Conservation (phyloP, 2,329 filamentous ascomycete genomes). For the Hypoxylon sp. region DNA sequence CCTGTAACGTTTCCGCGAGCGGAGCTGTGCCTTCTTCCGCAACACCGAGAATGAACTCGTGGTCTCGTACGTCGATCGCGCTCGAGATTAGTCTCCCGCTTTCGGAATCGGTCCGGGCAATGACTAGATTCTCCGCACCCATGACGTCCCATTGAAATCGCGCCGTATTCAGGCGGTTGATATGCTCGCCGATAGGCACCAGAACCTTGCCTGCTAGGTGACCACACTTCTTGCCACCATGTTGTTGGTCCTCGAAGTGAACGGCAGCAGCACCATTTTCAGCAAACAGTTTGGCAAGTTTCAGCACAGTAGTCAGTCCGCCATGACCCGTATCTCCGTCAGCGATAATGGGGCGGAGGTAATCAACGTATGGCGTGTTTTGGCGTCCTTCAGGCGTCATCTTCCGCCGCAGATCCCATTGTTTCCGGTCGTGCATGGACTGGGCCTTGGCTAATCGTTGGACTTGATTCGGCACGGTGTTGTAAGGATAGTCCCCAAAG, state of each 20-base stretch:
- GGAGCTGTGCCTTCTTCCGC: conserved; percentile 77
- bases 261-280: conserved; percentile 96
- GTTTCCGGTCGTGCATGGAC: conserved; percentile 94
- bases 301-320: conserved; percentile 89
- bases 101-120: conserved; percentile 95
- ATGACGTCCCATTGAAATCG: conserved; percentile 99
- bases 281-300: conserved; percentile 96
- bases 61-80: conserved; percentile 91
- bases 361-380: conserved; percentile 85
- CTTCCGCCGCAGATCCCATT: conserved; percentile 86
- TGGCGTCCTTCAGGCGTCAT: conserved; percentile 77
- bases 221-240: conserved; percentile 98
- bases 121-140: conserved; percentile 93
- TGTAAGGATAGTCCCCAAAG: conserved; percentile 98
- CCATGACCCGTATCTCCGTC: conserved; percentile 97
- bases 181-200: conserved; percentile 92
- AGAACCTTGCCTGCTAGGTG: conserved; percentile 96
- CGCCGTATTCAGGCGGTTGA: conserved; percentile 90
- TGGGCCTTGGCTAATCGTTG: conserved; percentile 96
- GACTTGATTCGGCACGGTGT: conserved; percentile 97
- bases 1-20: conserved; percentile 86
- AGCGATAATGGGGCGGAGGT: conserved; percentile 92
- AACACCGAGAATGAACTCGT: conserved; percentile 94
- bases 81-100: conserved; percentile 90
- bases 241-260: conserved; percentile 97